These are phyloP conservation scores for Pseudocercospora fijiensis DNA, from an alignment of 2,329 filamentous ascomycete genomes.

Conservation along the genomic window DNA sequence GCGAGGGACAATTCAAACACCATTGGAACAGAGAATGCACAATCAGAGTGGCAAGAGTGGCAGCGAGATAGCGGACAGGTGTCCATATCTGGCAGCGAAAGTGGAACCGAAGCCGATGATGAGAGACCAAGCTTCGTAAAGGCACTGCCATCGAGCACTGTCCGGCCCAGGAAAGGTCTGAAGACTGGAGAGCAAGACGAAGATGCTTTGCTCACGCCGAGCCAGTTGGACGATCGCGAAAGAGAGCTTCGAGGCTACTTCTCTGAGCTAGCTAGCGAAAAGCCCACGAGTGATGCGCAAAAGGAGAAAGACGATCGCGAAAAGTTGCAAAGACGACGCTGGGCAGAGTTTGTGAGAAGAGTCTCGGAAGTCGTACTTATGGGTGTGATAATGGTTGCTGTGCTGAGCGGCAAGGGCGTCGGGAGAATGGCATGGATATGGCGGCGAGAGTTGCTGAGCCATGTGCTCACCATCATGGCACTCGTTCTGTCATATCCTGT, in stretches of 20 bases:
- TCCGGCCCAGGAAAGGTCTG: slow-evolving; percentile 73
- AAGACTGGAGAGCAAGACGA: slow-evolving; percentile 51
- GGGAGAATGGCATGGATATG: slow-evolving; percentile 37
- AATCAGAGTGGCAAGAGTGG: slow-evolving; percentile 10
- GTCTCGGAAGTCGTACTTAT: slow-evolving; percentile 56
- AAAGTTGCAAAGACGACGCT: slow-evolving; percentile 78
- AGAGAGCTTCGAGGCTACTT: slow-evolving; percentile 44
- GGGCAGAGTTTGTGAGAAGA: slow-evolving; percentile 79
- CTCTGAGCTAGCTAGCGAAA: slow-evolving; percentile 23
- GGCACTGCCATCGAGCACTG: slow-evolving; percentile 76
- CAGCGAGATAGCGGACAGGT: slow-evolving; percentile 26
- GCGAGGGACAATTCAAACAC: background rate
- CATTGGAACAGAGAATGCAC: slow-evolving; percentile 1
- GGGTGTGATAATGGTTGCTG: slow-evolving; percentile 52
- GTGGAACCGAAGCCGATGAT: slow-evolving; percentile 92
- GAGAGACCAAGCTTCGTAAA: slow-evolving; percentile 74
- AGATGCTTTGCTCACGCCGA: slow-evolving; percentile 49
- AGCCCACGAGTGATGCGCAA: slow-evolving; percentile 40
- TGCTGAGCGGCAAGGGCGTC: slow-evolving; percentile 42
- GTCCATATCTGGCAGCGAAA: slow-evolving; percentile 71
- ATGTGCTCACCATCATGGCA: slow-evolving; percentile 35
- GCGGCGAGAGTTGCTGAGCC: slow-evolving; percentile 40
- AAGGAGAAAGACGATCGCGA: slow-evolving; percentile 47
- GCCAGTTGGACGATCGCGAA: slow-evolving; percentile 48
- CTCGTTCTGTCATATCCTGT: slow-evolving; percentile 38